Base-by-base conservation (phyloP, 108 stramenopile genomes). In the Epipyxis sp. region DNA sequence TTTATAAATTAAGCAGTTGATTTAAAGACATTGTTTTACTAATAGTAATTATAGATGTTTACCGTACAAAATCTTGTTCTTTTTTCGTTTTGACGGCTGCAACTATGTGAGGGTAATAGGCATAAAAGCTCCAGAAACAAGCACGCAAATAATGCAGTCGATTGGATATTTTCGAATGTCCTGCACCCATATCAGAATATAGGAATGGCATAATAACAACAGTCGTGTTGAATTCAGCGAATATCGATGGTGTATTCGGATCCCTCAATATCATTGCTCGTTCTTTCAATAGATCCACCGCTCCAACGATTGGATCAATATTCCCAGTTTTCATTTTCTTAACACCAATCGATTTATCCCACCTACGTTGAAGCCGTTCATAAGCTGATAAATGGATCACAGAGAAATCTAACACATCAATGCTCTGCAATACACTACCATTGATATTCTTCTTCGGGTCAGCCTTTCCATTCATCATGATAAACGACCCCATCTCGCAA, bases 331-430 rank as follows among this genome's bases (percentile, higher is more conserved):
- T n/a, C n/a, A n/a, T n/a, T n/a, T n/a, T n/a, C n/a, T n/a, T n/a
- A n/a, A n/a, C n/a, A n/a, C n/a, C n/a, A n/a, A n/a, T n/a, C 20
- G 20, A 6, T 10, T 37, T 29, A 65, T 65, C 61, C 44, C 50
- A 74, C 10, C 71, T 37, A 29, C 10, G 71, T 42, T 43, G 50
- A 27, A 74, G 20, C 42, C 71, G 6, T 74, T 74, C 71, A 37
- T 35, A 74, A 10, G 71, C 34, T 10, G 71, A 74, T 3, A 74
- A 25, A 74, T 74, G 71, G 71, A 74, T 74, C 10, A 57, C 71
- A 37, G 71, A 46, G 50, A 74, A 74, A 25, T 74, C 71, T 42
- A 74, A 25, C 27, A 74, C 71, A 74, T 74, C 71, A 13, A 74
- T 6, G 3, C 42, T 13, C 42, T 74, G 71, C 44, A 74, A 29